phyloP scores from a whole-genome alignment of 2,329 filamentous ascomycete species.

The Scytalidium lignicola region DNA sequence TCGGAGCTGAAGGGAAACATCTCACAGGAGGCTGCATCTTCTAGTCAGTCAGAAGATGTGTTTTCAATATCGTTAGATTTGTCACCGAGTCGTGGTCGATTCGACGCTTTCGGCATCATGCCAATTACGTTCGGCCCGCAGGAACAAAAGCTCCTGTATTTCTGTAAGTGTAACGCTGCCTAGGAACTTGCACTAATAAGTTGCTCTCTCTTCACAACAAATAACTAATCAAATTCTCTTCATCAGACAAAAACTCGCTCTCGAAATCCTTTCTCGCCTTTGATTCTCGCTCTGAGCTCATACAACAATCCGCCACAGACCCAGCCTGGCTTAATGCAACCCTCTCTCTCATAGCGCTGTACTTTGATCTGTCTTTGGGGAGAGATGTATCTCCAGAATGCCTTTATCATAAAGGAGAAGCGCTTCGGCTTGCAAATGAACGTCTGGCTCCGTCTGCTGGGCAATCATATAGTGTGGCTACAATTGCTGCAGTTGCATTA shows the following conservation, averaged over 20 bases:
- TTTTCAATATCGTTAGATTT: background rate
- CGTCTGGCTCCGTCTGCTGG: background rate
- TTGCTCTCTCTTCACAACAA: background rate
- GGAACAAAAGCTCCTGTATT: background rate
- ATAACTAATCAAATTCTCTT: background rate
- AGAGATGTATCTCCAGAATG: conserved; percentile 6
- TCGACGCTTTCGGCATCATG: conserved; percentile 12
- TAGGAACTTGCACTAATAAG: too few relatives aligned
- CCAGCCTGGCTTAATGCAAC: conserved; percentile 13
- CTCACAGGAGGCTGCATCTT: background rate
- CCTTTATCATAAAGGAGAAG: conserved; percentile 14
- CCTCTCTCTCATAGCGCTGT: conserved; percentile 11
- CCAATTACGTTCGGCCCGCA: conserved; percentile 5
- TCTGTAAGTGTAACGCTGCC: background rate
- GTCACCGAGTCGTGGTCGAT: background rate
- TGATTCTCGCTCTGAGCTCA: conserved; percentile 10
- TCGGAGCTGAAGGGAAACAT: background rate
- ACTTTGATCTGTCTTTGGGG: conserved; percentile 9
- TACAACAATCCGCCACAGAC: conserved; percentile 7
- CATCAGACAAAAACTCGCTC: background rate
- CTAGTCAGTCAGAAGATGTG: background rate
- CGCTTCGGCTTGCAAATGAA: conserved; percentile 12
- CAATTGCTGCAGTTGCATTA: conserved; percentile 6
- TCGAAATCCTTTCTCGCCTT: conserved; percentile 11
- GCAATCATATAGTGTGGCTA: conserved; percentile 1